Evolutionary conservation across 331 rosid species (phyloP), one percentile per base, ranked within the genome.

Genomic region (Arachis monticola): DNA sequence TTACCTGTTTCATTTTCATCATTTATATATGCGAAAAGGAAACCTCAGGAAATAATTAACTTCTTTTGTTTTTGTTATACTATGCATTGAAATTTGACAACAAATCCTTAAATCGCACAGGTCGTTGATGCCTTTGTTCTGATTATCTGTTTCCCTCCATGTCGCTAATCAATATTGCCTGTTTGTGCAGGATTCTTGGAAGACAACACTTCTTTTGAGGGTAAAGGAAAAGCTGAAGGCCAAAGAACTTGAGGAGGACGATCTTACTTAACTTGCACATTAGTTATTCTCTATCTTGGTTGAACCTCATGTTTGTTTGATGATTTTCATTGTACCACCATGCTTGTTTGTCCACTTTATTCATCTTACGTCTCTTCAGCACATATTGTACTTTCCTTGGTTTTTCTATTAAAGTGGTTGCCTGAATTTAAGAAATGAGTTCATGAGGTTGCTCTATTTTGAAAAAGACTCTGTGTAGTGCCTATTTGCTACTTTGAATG

Each of bases 141-240:
- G 62, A n/a, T 67, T 11, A 30, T 45, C 71, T 44, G 60, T 47
- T 12, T 70, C 67, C 22, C 40, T 51, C 64, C 65, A 75, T 80
- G 89, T 69, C 65, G 45, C 62, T 80, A 60, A 73, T 69, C 76
- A 35, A 58, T 31, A 35, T 38, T 35, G 52, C 55, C 69, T 72
- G 51, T 40, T 22, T 44, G 11, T 73, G 76, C 80, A 92, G 99
- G 99, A 95, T 80, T 81, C 97, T 7, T 95, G 97, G 97, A 95
- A 92, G 90, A 95, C 97, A 12, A 95, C 96, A 30, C 88, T 95
- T 68, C 93, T 95, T 74, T 78, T 95, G 84, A 87, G 97, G 90
- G 99, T 92, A 87, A 95, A 95, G 88, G 99, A 92, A 72, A 95
- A 90, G 82, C 83, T 92, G 83, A 95, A 95, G 77, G 95, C 99